Conservation (phyloP, 768 basidiomycete species). For the Russula vinacea region DNA sequence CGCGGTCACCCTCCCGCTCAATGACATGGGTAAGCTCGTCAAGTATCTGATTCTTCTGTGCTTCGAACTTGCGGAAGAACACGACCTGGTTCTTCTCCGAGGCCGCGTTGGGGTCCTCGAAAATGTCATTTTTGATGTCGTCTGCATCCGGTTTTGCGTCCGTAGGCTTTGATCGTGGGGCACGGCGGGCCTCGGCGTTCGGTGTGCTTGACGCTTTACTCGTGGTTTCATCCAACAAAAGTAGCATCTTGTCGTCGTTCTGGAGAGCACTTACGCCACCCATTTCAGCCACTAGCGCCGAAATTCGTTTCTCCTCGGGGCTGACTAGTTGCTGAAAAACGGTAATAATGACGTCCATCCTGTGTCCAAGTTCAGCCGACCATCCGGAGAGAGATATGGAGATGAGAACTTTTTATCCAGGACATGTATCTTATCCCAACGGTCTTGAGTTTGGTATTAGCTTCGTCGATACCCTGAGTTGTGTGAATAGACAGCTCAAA, state of each 20-base stretch:
- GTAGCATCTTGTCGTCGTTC: constrained; percentile 28
- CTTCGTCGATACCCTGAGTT: constrained; percentile 22
- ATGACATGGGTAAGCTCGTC: constrained; percentile 25
- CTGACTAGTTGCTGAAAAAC: constrained; percentile 26
- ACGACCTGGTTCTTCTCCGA: constrained; percentile 27
- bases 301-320: constrained; percentile 24
- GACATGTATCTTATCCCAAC: constrained; percentile 13
- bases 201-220: background rate
- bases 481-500: constrained; percentile 36
- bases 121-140: constrained; percentile 28
- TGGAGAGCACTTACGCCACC: constrained; percentile 31
- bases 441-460: constrained; percentile 21
- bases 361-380: background rate
- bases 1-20: constrained; percentile 25
- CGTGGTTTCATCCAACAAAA: constrained; percentile 29
- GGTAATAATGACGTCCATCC: constrained; percentile 26
- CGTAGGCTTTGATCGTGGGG: background rate
- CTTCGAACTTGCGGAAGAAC: constrained; percentile 32
- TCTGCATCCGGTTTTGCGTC: background rate
- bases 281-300: constrained; percentile 24
- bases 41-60: constrained; percentile 24
- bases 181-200: background rate
- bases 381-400: background rate
- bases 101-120: constrained; percentile 31
- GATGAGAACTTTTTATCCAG: constrained; percentile 29